These are phyloP conservation scores for Septoria linicola DNA, from an alignment of 2,329 filamentous ascomycete species.

Conservation along the genomic window DNA sequence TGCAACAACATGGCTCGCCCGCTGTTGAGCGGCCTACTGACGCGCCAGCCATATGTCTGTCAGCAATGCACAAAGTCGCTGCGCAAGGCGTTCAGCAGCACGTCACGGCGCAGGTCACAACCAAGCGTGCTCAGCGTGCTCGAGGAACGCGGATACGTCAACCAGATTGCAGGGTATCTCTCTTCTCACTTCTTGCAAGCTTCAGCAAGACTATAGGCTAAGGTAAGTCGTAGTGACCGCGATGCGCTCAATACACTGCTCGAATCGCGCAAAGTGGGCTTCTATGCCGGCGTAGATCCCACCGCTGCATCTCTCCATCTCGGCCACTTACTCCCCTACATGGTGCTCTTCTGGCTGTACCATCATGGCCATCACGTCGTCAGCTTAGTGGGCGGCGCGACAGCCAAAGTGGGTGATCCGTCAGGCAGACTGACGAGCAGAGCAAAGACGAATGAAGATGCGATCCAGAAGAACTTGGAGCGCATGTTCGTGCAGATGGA, in stretches of 20 bases:
- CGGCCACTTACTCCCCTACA: slow-evolving; percentile 76
- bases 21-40: slow-evolving; percentile 2
- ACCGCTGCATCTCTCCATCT: slow-evolving; percentile 77
- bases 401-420: slow-evolving; percentile 76
- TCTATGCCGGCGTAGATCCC: slow-evolving; percentile 79
- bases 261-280: slow-evolving; percentile 64
- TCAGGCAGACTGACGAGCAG: slow-evolving; percentile 66
- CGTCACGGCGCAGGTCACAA: background rate
- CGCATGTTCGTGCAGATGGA: slow-evolving; percentile 69
- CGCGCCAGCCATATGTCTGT: slow-evolving; percentile 9
- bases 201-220: slow-evolving; percentile 1
- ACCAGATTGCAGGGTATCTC: slow-evolving; percentile 68
- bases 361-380: slow-evolving; percentile 69
- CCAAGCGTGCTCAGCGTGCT: slow-evolving; percentile 57
- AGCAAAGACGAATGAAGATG: slow-evolving; percentile 51
- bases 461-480: slow-evolving; percentile 63
- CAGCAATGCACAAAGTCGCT: slow-evolving; percentile 3
- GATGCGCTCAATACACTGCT: slow-evolving; percentile 63
- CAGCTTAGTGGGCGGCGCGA: slow-evolving; percentile 63
- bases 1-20: slow-evolving; percentile 10
- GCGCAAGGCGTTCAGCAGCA: background rate
- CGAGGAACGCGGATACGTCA: slow-evolving; percentile 70
- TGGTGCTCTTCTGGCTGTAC: slow-evolving; percentile 83
- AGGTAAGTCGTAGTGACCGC: slow-evolving; percentile 40
- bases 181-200: too few relatives aligned